Evolutionary conservation across 495 filamentous ascomycete species (phyloP), one percentile per base, ranked within the genome.

Genomic region (Podospora didyma): DNA sequence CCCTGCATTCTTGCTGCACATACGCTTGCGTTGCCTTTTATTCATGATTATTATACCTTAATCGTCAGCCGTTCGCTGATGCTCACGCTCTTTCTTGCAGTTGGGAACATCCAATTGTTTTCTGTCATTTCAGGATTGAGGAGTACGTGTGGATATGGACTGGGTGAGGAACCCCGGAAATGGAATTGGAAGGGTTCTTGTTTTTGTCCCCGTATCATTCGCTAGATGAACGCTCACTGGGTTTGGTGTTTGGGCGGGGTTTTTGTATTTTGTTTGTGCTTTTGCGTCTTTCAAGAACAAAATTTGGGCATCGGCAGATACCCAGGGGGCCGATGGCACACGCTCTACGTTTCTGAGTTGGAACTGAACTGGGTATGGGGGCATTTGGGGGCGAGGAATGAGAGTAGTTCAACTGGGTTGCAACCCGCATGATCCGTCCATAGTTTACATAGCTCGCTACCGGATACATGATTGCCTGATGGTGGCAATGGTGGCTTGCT

Each of bases 101-200:
- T 22, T 20, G 12, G 31, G 21, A 42, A 26, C 39, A 49, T 17
- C 34, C 22, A 31, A 17, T 24, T 46, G 5, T 49, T 22, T 55
- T 55, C 37, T 17, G 31, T 57, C 35, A 16, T 49, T 49, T 57
- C 47, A 26, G 22, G 47, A 57, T 42, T 22, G 11, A 24, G 46
- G 37, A 22, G 31, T 16, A 17, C 39, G 31, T 34, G 45, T 57
- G 54, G 54, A 57, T 57, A 57, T 44, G 21, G 26, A 39, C 37
- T 44, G 34, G 23, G 39, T 34, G 51, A 19, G 46, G 44, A 41
- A 28, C 22, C 23, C 20, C 17, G 53, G 45, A 35, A 54, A 49
- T 34, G 53, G 53, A 56, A 44, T 55, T 55, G 22, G 45, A 48
- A 44, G 44, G 24, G 44, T 49, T 37, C 42, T 42, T 14, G 4